Conservation (phyloP, 441 rosid species). For the Raphanus hybrid region DNA sequence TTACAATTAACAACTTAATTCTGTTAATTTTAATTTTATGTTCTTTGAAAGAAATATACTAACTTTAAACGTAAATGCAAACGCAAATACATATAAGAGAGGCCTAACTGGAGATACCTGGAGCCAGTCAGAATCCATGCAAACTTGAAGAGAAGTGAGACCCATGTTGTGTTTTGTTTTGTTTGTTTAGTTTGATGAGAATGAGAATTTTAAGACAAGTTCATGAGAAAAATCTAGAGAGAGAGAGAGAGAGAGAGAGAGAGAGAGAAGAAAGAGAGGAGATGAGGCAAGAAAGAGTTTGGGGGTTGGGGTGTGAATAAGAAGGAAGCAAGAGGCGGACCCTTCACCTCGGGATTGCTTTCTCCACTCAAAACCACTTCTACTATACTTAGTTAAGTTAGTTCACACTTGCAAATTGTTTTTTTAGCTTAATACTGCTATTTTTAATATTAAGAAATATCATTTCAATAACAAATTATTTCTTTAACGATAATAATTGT, state of each 20-base stretch:
- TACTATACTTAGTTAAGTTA: slow-evolving; percentile 14
- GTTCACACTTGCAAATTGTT: slow-evolving; percentile 30
- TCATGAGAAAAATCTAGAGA: slow-evolving; percentile 25
- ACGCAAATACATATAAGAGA: slow-evolving; percentile 21
- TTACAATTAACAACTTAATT: neutral
- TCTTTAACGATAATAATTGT: neutral
- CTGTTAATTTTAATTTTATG: neutral
- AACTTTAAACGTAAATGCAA: neutral
- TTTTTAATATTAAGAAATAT: neutral
- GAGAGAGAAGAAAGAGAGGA: slow-evolving; percentile 28
- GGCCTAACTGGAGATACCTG: slow-evolving; percentile 53
- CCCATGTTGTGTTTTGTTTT: slow-evolving; percentile 48
- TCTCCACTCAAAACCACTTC: slow-evolving; percentile 35
- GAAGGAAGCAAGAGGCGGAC: slow-evolving; percentile 75
- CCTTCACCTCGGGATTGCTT: slow-evolving; percentile 45
- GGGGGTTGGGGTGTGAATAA: slow-evolving; percentile 62
- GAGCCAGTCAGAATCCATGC: slow-evolving; percentile 96
- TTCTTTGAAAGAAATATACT: neutral
- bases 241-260: slow-evolving; percentile 30
- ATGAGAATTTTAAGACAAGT: slow-evolving; percentile 9
- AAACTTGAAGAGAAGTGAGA: slow-evolving; percentile 80
- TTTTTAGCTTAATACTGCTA: neutral
- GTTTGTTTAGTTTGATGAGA: slow-evolving; percentile 18
- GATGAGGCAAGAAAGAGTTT: slow-evolving; percentile 38
- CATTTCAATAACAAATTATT: neutral